These are phyloP conservation scores for Chlamydomonas asymmetrica DNA, from an alignment of 139 green algal species.

Conservation along the genomic window DNA sequence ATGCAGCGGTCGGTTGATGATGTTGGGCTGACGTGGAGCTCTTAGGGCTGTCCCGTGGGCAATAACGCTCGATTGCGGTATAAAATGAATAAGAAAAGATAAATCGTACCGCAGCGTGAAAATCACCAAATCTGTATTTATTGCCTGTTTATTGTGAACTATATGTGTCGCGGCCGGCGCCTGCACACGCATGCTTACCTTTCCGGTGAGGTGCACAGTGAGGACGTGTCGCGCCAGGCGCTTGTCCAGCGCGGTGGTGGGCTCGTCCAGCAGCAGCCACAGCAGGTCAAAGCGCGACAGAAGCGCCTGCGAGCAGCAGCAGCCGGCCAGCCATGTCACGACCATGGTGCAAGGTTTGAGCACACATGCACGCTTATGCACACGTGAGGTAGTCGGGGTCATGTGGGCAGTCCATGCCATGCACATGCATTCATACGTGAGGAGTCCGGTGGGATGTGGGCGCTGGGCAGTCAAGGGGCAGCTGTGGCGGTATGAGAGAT, in stretches of 20 bases:
- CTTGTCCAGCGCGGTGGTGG: slow-evolving; percentile 67
- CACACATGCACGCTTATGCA: neutral
- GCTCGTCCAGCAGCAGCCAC: slow-evolving; percentile 96
- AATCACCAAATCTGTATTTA: no score
- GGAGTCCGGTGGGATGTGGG: no score
- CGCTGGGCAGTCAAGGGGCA: no score
- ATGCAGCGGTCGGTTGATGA: no score
- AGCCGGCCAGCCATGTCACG: slow-evolving; percentile 3
- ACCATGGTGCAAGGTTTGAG: neutral
- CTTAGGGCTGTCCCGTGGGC: slow-evolving; percentile 74
- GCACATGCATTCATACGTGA: no score
- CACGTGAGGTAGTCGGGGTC: no score
- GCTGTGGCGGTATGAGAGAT: no score
- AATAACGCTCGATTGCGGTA: slow-evolving; percentile 56
- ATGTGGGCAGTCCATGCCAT: no score
- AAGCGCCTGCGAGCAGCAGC: slow-evolving; percentile 33
- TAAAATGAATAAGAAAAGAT: slow-evolving; percentile 92
- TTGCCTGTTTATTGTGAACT: slow-evolving; percentile 76
- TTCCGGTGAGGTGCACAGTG: slow-evolving; percentile 73
- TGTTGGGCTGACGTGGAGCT: slow-evolving; percentile 65
- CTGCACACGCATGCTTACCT: slow-evolving; percentile 94
- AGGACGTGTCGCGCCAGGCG: slow-evolving; percentile 91
- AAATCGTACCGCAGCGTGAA: no score
- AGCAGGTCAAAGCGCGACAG: slow-evolving; percentile 93
- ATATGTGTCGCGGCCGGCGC: slow-evolving; percentile 80